Conservation (phyloP, 164 flowering plant genomes). For the Magnolia kwangsiensis region DNA sequence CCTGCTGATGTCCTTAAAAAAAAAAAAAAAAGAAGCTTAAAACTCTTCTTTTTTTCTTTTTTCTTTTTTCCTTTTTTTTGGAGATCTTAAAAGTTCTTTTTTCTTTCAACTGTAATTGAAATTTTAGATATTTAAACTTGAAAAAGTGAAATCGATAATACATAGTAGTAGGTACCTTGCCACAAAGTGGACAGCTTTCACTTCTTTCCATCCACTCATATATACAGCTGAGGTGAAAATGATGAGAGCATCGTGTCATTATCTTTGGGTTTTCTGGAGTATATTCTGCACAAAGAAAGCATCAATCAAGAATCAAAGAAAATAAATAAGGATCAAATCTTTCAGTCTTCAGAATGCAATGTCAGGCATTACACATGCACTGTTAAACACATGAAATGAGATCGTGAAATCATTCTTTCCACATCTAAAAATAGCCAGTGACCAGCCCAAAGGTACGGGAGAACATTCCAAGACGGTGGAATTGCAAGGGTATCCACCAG, state of each 20-base stretch:
- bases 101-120: not conserved
- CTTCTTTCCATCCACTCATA: slow-evolving; percentile 86
- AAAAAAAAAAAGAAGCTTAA: no score
- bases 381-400: not conserved
- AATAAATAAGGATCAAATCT: not conserved
- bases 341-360: not conserved
- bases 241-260: slow-evolving; percentile 56
- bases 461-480: not conserved
- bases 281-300: slow-evolving; percentile 48
- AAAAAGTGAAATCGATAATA: not conserved
- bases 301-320: slow-evolving; percentile 1
- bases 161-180: slow-evolving; percentile 47
- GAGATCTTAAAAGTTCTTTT: not conserved
- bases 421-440: not conserved
- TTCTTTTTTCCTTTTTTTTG: no score
- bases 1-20: no score
- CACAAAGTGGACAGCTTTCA: slow-evolving; percentile 76
- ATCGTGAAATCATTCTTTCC: not conserved
- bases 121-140: not conserved
- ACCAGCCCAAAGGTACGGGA: not conserved
- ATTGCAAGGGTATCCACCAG: not conserved
- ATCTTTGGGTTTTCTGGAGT: slow-evolving; percentile 69
- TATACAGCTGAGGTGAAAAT: slow-evolving; percentile 75
- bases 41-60: no score
- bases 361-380: not conserved